These are phyloP conservation scores for Symbiodinium natans DNA, from an alignment of 73 alveolate species.

Conservation along the genomic window DNA sequence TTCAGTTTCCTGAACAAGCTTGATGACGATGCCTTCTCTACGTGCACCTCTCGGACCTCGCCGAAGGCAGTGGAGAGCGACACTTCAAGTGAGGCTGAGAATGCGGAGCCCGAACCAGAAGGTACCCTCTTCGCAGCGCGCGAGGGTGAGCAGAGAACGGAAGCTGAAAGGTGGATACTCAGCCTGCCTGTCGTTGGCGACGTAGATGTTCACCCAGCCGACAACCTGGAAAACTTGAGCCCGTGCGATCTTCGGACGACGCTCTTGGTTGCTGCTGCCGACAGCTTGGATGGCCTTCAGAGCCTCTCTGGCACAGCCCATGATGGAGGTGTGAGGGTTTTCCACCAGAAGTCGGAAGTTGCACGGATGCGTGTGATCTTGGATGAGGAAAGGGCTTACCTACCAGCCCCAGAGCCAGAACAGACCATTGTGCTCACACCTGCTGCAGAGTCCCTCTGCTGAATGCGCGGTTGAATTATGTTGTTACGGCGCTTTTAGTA, in stretches of 20 bases:
- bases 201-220: background rate
- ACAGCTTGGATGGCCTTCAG: background rate
- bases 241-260: background rate
- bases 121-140: background rate
- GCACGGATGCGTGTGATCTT: background rate
- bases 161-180: background rate
- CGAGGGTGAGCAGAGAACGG: background rate
- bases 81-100: background rate
- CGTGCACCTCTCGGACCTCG: background rate
- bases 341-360: background rate
- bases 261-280: background rate
- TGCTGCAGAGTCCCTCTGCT: background rate
- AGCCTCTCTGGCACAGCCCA: background rate
- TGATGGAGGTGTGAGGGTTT: background rate
- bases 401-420: background rate
- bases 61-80: background rate
- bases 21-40: background rate
- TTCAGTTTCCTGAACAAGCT: background rate
- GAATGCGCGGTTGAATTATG: background rate
- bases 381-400: background rate
- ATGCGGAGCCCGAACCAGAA: background rate
- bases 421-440: conserved; percentile 9
- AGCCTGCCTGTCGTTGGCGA: conserved; percentile 16
- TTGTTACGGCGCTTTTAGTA: background rate
- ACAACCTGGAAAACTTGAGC: background rate